phyloP scores from a whole-genome alignment of 2,329 filamentous ascomycete genomes.

The Plenodomus biglobosus region DNA sequence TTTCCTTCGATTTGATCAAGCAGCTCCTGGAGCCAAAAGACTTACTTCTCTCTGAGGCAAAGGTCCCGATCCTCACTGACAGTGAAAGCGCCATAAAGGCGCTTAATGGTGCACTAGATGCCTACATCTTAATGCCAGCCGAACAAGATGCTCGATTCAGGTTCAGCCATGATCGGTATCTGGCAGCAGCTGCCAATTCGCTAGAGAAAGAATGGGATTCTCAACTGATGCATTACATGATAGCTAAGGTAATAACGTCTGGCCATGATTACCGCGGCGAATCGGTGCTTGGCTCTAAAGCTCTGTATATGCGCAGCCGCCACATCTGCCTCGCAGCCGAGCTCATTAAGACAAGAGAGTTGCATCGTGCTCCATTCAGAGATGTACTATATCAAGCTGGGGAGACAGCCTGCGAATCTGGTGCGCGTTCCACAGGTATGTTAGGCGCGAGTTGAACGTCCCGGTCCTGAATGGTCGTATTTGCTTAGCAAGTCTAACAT shows the following conservation, averaged over 20 bases:
- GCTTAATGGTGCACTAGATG: constrained; percentile 77
- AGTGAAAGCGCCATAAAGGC: constrained; percentile 73
- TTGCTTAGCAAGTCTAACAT: not conserved
- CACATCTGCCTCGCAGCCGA: constrained; percentile 79
- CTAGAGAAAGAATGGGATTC: constrained; percentile 62
- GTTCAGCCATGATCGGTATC: constrained; percentile 86
- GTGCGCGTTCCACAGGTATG: constrained; percentile 67
- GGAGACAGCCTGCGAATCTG: constrained; percentile 75
- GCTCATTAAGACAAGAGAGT: constrained; percentile 69
- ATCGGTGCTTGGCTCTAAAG: constrained; percentile 50
- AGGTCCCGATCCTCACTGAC: constrained; percentile 55
- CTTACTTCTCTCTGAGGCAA: constrained; percentile 44
- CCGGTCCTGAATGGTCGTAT: not conserved
- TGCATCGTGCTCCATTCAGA: constrained; percentile 66
- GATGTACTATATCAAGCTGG: constrained; percentile 78
- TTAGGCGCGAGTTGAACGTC: not conserved
- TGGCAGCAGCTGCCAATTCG: constrained; percentile 65
- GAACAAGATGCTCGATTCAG: constrained; percentile 83
- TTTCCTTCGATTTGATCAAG: constrained; percentile 80
- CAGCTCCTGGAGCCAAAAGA: constrained; percentile 74
- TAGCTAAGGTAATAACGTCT: constrained; percentile 78
- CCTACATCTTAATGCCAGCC: constrained; percentile 77
- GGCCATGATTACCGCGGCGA: constrained; percentile 62
- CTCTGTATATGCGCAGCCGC: constrained; percentile 71
- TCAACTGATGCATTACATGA: constrained; percentile 78